Evolutionary conservation across 352 stramenopile species (phyloP).

Genomic region (Sclerospora graminicola): DNA sequence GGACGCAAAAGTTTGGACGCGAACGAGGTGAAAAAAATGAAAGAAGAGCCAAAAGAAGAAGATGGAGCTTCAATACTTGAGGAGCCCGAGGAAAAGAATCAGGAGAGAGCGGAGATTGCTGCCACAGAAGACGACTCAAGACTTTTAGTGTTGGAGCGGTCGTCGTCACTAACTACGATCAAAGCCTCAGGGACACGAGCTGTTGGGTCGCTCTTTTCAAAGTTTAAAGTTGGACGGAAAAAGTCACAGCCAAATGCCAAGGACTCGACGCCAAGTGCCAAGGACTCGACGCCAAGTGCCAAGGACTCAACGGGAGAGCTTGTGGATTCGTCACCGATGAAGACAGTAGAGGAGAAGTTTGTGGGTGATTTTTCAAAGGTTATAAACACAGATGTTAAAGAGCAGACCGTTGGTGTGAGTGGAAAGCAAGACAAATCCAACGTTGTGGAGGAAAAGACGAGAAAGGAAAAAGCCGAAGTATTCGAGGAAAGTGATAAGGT

Average conservation of each 20-base stretch:
- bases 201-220: constrained; percentile 25
- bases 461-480: too few species aligned
- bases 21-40: constrained; percentile 9
- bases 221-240: constrained; percentile 26
- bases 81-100: background rate
- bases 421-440: too few species aligned
- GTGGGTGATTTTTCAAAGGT: too few species aligned
- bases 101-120: background rate
- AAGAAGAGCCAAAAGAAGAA: constrained; percentile 7
- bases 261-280: too few species aligned
- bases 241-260: constrained; percentile 17
- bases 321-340: too few species aligned
- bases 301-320: too few species aligned
- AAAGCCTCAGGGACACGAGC: constrained; percentile 18
- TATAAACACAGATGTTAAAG: too few species aligned
- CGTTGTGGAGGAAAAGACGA: too few species aligned
- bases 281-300: too few species aligned
- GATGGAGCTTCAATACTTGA: constrained; percentile 1
- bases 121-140: constrained; percentile 3
- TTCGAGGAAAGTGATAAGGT: too few species aligned
- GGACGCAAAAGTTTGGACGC: constrained; percentile 19
- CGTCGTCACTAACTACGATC: constrained; percentile 15
- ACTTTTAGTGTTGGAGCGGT: constrained; percentile 6
- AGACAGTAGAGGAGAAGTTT: too few species aligned
- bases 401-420: too few species aligned